phyloP scores from a whole-genome alignment of 1,284 basidiomycete species.

The Tranzscheliella williamsii region DNA sequence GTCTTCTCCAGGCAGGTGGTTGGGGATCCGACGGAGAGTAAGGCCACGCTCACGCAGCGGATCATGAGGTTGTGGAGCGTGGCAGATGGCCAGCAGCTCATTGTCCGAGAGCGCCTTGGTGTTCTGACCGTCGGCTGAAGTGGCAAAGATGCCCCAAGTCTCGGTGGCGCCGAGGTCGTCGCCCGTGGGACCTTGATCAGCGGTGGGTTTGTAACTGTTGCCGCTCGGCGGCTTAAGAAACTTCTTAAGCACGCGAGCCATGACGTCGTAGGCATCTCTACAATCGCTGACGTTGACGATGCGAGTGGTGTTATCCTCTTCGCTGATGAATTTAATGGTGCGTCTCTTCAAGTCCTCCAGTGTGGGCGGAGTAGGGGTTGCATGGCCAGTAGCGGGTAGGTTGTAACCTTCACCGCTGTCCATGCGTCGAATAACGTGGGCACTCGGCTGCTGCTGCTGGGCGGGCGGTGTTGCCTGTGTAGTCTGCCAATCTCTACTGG shows the following conservation, averaged over 20 bases:
- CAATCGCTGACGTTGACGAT: slow-evolving; percentile 57
- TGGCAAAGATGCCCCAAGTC: slow-evolving; percentile 54
- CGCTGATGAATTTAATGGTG: slow-evolving; percentile 59
- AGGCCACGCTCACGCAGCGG: slow-evolving; percentile 78
- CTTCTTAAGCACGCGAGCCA: slow-evolving; percentile 56
- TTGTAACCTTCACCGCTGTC: slow-evolving; percentile 40
- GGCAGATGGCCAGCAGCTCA: slow-evolving; percentile 83
- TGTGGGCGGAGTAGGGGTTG: slow-evolving; percentile 19
- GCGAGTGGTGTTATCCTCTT: slow-evolving; percentile 53
- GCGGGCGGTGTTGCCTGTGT: neutral
- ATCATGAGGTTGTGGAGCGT: slow-evolving; percentile 77
- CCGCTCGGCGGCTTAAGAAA: slow-evolving; percentile 47
- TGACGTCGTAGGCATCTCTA: slow-evolving; percentile 52
- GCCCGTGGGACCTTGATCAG: slow-evolving; percentile 37
- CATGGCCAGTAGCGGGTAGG: slow-evolving; percentile 4
- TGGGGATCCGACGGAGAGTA: slow-evolving; percentile 65
- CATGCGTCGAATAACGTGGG: slow-evolving; percentile 14
- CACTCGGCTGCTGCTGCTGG: neutral
- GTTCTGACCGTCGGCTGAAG: slow-evolving; percentile 48
- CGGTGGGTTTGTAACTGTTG: slow-evolving; percentile 52
- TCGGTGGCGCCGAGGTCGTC: slow-evolving; percentile 33
- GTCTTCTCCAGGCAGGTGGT: slow-evolving; percentile 35
- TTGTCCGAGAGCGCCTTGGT: slow-evolving; percentile 54
- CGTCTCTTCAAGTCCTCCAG: slow-evolving; percentile 51
- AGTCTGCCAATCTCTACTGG: neutral